Evolutionary conservation across 148 eudicot species (phyloP).

Genomic region (Pouteria glomerata): DNA sequence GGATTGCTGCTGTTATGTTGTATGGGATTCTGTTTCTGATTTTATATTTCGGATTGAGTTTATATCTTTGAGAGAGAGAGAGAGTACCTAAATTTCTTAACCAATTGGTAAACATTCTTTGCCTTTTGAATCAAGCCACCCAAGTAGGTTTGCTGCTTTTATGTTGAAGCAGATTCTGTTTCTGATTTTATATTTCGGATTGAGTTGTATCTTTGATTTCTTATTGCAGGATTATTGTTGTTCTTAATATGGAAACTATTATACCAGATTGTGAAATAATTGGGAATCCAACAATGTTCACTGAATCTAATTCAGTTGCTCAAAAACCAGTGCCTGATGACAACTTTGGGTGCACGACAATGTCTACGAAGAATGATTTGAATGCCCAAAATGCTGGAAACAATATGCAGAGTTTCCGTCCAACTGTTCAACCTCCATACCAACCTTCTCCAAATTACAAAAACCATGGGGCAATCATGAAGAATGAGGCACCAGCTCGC

Average conservation of each 20-base stretch:
- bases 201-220: neutral
- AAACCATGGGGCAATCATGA: conserved; percentile 84
- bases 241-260: conserved; percentile 87
- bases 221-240: conserved; percentile 81
- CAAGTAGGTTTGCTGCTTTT: neutral
- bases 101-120: too few species aligned
- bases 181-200: neutral
- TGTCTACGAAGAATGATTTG: conserved; percentile 15
- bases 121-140: neutral
- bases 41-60: neutral
- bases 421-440: conserved; percentile 85
- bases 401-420: conserved; percentile 42
- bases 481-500: conserved; percentile 95
- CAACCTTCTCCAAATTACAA: conserved; percentile 91
- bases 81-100: too few species aligned
- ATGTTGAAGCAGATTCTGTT: neutral
- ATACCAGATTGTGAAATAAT: conserved; percentile 73
- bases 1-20: neutral
- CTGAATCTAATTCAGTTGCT: conserved; percentile 35
- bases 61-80: neutral
- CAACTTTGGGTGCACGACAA: conserved; percentile 13
- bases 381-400: conserved; percentile 30
- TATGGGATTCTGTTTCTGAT: conserved; percentile 5
- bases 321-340: conserved; percentile 34
- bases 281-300: conserved; percentile 58